These are phyloP conservation scores for Gyromitra esculenta DNA, from an alignment of 2,329 filamentous ascomycete species.

Conservation along the genomic window DNA sequence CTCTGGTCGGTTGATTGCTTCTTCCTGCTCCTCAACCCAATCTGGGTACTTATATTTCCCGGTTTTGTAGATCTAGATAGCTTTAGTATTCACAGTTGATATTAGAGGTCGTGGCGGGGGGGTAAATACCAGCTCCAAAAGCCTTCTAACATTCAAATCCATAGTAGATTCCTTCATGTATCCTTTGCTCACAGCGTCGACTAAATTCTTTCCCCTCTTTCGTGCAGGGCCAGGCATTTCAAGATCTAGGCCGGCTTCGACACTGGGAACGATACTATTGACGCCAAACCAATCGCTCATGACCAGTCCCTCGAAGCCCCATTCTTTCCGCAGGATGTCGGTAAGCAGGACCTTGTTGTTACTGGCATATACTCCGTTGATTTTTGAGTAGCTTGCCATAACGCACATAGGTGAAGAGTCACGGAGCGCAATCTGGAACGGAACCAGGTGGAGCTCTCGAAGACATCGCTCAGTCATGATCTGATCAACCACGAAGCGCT, in stretches of 20 bases:
- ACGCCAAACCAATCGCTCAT: constrained; percentile 69
- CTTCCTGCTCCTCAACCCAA: constrained; percentile 56
- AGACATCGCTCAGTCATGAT: constrained; percentile 68
- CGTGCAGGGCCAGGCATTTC: constrained; percentile 61
- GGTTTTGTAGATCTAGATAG: constrained; percentile 56
- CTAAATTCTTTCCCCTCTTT: constrained; percentile 57
- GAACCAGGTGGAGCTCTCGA: constrained; percentile 69
- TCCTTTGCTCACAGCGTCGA: constrained; percentile 58
- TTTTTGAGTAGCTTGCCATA: constrained; percentile 70
- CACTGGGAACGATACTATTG: constrained; percentile 57
- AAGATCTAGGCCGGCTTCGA: constrained; percentile 59
- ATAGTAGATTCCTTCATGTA: constrained; percentile 57
- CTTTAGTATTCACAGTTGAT: constrained; percentile 12
- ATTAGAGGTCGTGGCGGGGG: background rate
- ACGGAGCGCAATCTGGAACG: constrained; percentile 68
- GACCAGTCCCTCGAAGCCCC: constrained; percentile 68
- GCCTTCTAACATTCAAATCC: constrained; percentile 58
- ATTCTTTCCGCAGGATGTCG: constrained; percentile 67
- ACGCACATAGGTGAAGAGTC: constrained; percentile 66
- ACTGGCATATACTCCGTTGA: constrained; percentile 68
- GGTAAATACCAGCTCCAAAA: constrained; percentile 58
- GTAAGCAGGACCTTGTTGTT: constrained; percentile 67
- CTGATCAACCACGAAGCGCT: constrained; percentile 67
- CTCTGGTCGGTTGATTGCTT: constrained; percentile 58
- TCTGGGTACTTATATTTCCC: constrained; percentile 56